Conservation (phyloP, 768 basidiomycete genomes). For the Termitomyces sp. region DNA sequence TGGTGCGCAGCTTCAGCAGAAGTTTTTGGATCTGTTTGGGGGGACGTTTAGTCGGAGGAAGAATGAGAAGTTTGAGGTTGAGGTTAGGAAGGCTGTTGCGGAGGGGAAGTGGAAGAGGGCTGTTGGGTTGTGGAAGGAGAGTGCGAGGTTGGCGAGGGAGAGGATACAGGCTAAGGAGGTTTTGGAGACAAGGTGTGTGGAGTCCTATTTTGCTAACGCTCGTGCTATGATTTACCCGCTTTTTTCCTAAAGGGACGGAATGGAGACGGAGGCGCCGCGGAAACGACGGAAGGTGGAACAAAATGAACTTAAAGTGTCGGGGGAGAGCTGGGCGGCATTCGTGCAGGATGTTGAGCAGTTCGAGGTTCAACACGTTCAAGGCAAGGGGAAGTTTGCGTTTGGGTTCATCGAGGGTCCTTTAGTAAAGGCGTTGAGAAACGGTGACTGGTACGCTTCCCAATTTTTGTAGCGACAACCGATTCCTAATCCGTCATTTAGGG, state of each 20-base stretch:
- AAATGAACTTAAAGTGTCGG: slow-evolving; percentile 16
- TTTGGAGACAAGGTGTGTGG: slow-evolving; percentile 25
- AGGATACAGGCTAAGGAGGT: slow-evolving; percentile 43
- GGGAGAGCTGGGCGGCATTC: slow-evolving; percentile 15
- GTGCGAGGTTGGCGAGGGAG: slow-evolving; percentile 64
- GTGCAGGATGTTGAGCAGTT: slow-evolving; percentile 66
- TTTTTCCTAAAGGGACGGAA: slow-evolving; percentile 24
- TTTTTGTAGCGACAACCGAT: neutral
- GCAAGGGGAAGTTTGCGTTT: slow-evolving; percentile 89
- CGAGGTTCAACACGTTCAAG: slow-evolving; percentile 84
- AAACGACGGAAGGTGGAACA: slow-evolving; percentile 18
- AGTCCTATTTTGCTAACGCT: neutral
- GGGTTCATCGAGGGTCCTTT: slow-evolving; percentile 95
- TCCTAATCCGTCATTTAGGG: slow-evolving; percentile 46
- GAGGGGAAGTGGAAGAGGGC: slow-evolving; percentile 86
- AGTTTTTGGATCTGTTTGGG: slow-evolving; percentile 80
- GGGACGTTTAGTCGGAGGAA: slow-evolving; percentile 86
- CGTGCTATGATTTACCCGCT: neutral
- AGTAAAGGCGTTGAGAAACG: slow-evolving; percentile 83
- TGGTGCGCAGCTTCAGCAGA: slow-evolving; percentile 64
- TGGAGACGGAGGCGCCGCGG: slow-evolving; percentile 26
- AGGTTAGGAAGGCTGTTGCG: slow-evolving; percentile 75
- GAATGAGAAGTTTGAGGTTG: slow-evolving; percentile 84
- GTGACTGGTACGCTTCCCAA: slow-evolving; percentile 74
- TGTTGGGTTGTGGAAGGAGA: slow-evolving; percentile 82